Evolutionary conservation across 2,329 filamentous ascomycete species (phyloP).

Genomic region (Colletotrichum plurivorum): DNA sequence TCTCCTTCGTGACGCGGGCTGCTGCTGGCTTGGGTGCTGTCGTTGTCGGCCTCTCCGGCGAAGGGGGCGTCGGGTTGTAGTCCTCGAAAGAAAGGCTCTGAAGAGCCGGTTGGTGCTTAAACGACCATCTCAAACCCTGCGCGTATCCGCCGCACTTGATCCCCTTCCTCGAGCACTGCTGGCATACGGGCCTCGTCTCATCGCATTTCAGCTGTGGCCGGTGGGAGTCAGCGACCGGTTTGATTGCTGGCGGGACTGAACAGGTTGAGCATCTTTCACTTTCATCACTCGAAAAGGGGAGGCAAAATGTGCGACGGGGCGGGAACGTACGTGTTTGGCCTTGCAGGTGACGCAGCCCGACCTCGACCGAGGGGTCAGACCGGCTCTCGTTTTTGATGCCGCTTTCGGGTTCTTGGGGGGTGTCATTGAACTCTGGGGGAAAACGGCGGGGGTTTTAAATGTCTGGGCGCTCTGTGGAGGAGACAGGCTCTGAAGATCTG

Average conservation of each 20-base stretch:
- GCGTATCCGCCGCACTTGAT: slow-evolving; percentile 49
- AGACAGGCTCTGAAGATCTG: background rate
- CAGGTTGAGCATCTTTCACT: background rate
- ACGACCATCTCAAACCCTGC: slow-evolving; percentile 56
- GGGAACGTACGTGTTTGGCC: slow-evolving; percentile 44
- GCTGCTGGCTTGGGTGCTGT: background rate
- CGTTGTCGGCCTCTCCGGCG: background rate
- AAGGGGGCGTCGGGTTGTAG: background rate
- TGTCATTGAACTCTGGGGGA: slow-evolving; percentile 24
- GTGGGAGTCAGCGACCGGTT: slow-evolving; percentile 6
- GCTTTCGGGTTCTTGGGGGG: slow-evolving; percentile 21
- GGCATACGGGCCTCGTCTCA: slow-evolving; percentile 48
- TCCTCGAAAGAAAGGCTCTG: slow-evolving; percentile 16
- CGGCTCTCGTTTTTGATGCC: slow-evolving; percentile 27
- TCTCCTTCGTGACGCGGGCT: background rate
- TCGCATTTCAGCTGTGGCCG: slow-evolving; percentile 49
- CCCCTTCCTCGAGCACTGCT: slow-evolving; percentile 47
- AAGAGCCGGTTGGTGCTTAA: slow-evolving; percentile 52
- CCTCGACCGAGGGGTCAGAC: slow-evolving; percentile 44
- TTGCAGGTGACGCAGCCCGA: slow-evolving; percentile 51
- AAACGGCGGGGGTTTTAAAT: background rate
- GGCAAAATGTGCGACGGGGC: slow-evolving; percentile 11
- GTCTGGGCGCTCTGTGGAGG: background rate
- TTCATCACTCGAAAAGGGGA: too few species aligned
- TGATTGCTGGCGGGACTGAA: background rate